phyloP scores from a whole-genome alignment of 768 basidiomycete species.

The Boletus rubescentipes region DNA sequence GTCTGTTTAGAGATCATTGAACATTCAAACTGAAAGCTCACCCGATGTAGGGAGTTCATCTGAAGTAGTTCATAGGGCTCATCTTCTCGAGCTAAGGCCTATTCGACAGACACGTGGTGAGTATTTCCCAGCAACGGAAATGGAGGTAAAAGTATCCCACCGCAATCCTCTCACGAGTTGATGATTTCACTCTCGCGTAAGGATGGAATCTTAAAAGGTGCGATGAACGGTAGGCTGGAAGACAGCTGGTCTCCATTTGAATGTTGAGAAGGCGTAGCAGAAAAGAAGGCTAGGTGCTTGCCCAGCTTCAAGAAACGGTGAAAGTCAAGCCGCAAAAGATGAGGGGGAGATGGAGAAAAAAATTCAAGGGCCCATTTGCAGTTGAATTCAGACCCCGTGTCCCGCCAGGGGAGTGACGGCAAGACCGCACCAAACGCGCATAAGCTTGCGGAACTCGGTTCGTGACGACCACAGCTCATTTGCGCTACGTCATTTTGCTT shows the following conservation, averaged over 20 bases:
- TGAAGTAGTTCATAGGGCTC: not conserved
- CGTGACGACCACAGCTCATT: conserved; percentile 2
- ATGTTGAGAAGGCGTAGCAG: not conserved
- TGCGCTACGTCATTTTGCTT: conserved; percentile 11
- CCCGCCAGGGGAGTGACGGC: conserved; percentile 24
- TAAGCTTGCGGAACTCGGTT: conserved; percentile 12
- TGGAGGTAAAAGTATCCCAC: conserved; percentile 10
- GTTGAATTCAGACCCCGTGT: conserved; percentile 17
- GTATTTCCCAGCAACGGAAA: not conserved
- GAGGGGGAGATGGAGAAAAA: not conserved
- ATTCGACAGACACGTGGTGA: not conserved
- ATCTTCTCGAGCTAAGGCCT: conserved; percentile 6
- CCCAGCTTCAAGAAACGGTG: not conserved
- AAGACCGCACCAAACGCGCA: conserved; percentile 23
- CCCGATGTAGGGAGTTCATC: not conserved
- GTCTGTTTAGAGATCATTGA: not conserved
- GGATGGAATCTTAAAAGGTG: conserved; percentile 28
- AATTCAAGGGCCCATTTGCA: conserved; percentile 10
- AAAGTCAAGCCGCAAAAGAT: conserved; percentile 1
- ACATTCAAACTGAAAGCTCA: not conserved
- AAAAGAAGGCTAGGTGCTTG: not conserved
- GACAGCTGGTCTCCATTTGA: conserved; percentile 13
- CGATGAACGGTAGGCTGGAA: conserved; percentile 29
- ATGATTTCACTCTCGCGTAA: conserved; percentile 23
- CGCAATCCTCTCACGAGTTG: conserved; percentile 22